Base-by-base conservation (phyloP, 805 yeast genomes). In the Myxozyma melibiosi region DNA sequence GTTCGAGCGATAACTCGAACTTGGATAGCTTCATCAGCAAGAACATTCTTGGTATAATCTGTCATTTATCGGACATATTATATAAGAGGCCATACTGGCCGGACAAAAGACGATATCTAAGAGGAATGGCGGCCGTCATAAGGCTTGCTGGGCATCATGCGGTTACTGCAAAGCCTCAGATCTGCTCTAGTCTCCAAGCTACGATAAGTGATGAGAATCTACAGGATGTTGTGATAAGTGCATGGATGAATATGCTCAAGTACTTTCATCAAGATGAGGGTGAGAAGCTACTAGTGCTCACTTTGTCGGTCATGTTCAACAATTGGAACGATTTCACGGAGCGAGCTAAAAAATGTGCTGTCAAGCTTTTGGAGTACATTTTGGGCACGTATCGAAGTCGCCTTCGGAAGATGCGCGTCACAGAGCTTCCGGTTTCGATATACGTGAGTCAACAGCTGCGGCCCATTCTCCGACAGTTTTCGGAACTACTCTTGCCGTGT, bases 111-210 rank as follows among this genome's bases (percentile, higher is more conserved):
- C 79, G 82, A 35, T 85, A 92, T 1, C 76, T 92, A 2, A 76
- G 82, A 54, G 97, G 96, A 0, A 80, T 92, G 30, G 81, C 84
- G 37, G 81, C 85, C 55, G 71, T 92, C 24, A 81, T 88, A 5
- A 76, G 78, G 41, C 71, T 83, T 1, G 73, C 83, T 1, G 79
- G 79, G 4, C 74, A 77, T 25, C 76, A 84, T 14, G 80, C 87
- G 30, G 79, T 82, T 3, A 80, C 87, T 1, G 88, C 89, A 0
- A 71, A 87, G 34, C 95, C 96, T 0, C 98, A 91, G 68, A 81
- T 92, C 3, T 85, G 89, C 57, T 86, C 96, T 1, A 87, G 96
- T 65, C 73, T 92, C 11, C 96, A 90, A 67, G 84, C 90, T 1
- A 85, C 92, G 0, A 71, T 91, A 22, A 90, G 85, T 38, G 80